Base-by-base conservation (phyloP, 768 basidiomycete species). In the Mycena leptocephala region DNA sequence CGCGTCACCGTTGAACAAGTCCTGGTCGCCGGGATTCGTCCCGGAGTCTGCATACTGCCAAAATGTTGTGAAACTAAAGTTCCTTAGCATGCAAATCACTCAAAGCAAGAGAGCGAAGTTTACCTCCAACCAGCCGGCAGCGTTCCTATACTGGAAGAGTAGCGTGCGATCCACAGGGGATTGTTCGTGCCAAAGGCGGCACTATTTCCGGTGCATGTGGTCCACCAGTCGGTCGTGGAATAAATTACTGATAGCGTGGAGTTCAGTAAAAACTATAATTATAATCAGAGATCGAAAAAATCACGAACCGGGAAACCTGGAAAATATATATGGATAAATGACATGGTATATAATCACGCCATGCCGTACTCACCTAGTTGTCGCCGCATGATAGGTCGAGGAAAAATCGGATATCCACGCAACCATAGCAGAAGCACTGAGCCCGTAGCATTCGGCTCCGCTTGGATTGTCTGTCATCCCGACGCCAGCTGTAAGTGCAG, bases 141-240 rank as follows among this genome's bases (percentile, higher is more conserved):
- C 3, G 90, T 78, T 3, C 92, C 92, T 24, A 90, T 82, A 30
- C 82, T 76, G 10, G 90, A 89, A 5, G 90, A 80, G 56, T 87
- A 93, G 32, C 85, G 82, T 2, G 93, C 93, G 55, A 94, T 87
- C 92, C 92, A 93, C 3, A 94, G 85, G 3, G 93, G 92, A 80
- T 89, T 92, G 68, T 84, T 88, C 4, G 79, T 68, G 1, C 80
- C 87, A 76, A 94, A 94, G 5, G 83, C 84, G 18, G 85, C 83
- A 70, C 88, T 91, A 81, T 92, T 91, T 0, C 90, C 92, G 3
- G 93, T 94, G 81, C 93, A 94, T 11, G 86, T 87, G 13, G 78
- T 89, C 93, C 93, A 94, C 93, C 93, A 94, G 80, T 89, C 85
- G 14, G 91, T 93, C 5, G 90, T 92, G 33, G 91, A 91, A 77